A percentile compares a stretch with the other conserved stretches of the same genome.
phyloP scores from a whole-genome alignment of 1,139 yeast species.

The Spencermartinsiella ligniputridi region DNA sequence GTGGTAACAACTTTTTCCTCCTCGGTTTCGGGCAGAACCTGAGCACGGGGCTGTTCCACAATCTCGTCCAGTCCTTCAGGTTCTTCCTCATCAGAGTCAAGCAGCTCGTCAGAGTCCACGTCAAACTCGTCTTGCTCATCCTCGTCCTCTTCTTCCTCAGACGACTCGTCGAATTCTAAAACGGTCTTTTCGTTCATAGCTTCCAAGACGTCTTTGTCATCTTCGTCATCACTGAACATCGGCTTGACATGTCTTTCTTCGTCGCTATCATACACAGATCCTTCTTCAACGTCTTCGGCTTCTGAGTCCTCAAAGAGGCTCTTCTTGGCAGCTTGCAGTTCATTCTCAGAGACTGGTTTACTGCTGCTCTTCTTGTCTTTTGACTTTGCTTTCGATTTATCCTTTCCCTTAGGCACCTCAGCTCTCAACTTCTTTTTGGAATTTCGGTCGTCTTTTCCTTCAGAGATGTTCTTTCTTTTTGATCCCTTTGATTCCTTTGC shows the following conservation, averaged over 20 bases:
- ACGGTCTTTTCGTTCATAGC: conserved; percentile 81
- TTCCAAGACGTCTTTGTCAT: conserved; percentile 72
- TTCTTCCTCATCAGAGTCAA: conserved; percentile 25
- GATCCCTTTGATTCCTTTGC: conserved; percentile 40
- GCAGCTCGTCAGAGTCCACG: conserved; percentile 17
- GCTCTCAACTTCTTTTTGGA: conserved; percentile 21
- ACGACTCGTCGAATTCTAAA: conserved; percentile 71
- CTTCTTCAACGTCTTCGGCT: conserved; percentile 43
- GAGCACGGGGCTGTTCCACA: conserved; percentile 29
- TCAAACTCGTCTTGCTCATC: conserved; percentile 23
- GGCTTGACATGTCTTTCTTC: conserved; percentile 57
- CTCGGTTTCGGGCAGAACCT: conserved; percentile 49
- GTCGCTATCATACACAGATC: conserved; percentile 54
- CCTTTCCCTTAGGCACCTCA: conserved; percentile 17
- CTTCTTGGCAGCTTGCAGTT: conserved; percentile 67
- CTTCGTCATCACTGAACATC: conserved; percentile 84
- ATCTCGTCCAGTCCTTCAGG: conserved; percentile 27
- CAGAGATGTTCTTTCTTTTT: conserved; percentile 13
- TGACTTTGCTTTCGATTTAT: conserved; percentile 26
- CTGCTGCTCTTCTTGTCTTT: conserved; percentile 31
- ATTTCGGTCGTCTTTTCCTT: conserved; percentile 26
- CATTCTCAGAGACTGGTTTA: conserved; percentile 51
- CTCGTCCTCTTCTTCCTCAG: conserved; percentile 49
- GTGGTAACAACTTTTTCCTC: conserved; percentile 62
- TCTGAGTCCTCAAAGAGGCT: conserved; percentile 77